Evolutionary conservation across 768 basidiomycete genomes (phyloP), one percentile per base, ranked within the genome.

Genomic region (Phaeotremella skinneri): DNA sequence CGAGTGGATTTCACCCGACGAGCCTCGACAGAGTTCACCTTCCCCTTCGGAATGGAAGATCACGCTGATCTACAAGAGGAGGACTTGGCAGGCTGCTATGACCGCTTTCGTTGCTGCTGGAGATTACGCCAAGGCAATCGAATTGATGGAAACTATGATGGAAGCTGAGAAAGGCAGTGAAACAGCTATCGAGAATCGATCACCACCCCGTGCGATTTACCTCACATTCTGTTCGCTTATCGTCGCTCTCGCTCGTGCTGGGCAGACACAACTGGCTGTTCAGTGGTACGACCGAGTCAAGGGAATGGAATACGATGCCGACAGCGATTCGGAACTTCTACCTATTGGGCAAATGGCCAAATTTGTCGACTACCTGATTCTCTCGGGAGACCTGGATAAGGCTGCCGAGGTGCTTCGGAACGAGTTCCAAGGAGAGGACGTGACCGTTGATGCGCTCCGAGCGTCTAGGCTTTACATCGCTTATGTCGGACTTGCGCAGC

Each of bases 21-120:
- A 23, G 13, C 6, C 43, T 11, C 11, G 32, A 52, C 16, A 3
- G 16, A 4, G 17, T 4, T n/a, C 29, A 78, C 86, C 1, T 91
- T 84, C 84, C 6, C 23, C 43, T 45, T 11, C 6, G 13, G 43
- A 45, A 45, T 23, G 21, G 29, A 27, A 30, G 39, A 34, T 17
- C 42, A 51, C 48, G 25, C 27, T 25, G 16, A 34, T 31, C 2
- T 27, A 20, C 1, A 50, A 21, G 32, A 23, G 37, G 52, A 23
- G 26, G 1, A 31, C 50, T 11, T 64, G 55, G 41, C 47, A 59
- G 21, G 20, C 31, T 16, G 67, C 60, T 86, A 84, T 92, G 32
- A 81, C 84, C 49, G 82, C 85, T 0, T 86, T 88, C 74, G 86
- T 92, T 80, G 81, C 79, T 37, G 82, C 79, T 37, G 85, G 85